Base-by-base conservation (phyloP, 2,329 filamentous ascomycete genomes). In the Colletotrichum caudatum region DNA sequence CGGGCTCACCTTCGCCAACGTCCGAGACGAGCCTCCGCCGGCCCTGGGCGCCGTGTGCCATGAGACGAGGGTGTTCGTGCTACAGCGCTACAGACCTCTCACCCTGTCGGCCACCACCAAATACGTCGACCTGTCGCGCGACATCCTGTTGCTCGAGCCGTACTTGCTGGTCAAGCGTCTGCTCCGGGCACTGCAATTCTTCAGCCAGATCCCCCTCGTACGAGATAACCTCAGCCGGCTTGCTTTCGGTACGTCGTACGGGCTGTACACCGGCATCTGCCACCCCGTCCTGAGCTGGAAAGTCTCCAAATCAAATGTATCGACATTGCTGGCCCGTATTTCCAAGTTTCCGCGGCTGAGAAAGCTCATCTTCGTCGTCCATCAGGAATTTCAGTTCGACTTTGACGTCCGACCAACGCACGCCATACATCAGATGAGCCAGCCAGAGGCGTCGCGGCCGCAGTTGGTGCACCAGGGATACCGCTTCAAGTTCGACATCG, bases 331-430 rank as follows among this genome's bases (percentile, higher is more conserved):
- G 29, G 76, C 79, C 6, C 80, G 80, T 26, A 76, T 85, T 20
- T 80, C 81, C 35, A 82, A 81, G 66, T 85, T 86, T 37, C 76
- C 78, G 0, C 78, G 77, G 48, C 78, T 86, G 46, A 78, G 80
- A 71, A 81, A 79, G 44, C 78, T 86, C 57, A 78, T 85, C 9
- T 82, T 86, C 37, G 79, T 86, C 23, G 82, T 86, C 4, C 84
- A 85, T 72, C 84, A 86, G 73, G 84, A 84, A 64, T 85, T 84
- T 56, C 82, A 84, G 37, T 85, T 85, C 73, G 83, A 83, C 71
- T 82, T 82, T 53, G 78, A 81, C 70, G 78, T 77, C 23, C 76
- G 77, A 9, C 78, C 77, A 62, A 77, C 74, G 37, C 78, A 71
- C 74, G 46, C 57, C 65, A 44, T 58, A 35, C 62, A 66, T 53